Conservation (phyloP, 176 grass and related monocot species). For the Zoysia pacifica region DNA sequence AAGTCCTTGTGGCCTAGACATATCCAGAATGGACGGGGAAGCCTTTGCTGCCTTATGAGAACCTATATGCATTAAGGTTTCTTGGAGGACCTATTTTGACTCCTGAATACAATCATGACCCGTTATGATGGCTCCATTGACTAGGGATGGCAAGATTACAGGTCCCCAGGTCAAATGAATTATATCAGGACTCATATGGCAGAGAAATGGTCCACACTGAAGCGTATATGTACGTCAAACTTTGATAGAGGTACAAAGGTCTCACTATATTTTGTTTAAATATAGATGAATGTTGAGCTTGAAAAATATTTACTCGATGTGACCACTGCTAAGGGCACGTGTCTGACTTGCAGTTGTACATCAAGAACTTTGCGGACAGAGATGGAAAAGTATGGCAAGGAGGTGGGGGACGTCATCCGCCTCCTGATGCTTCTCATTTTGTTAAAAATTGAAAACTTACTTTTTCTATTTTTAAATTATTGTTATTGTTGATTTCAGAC, state of each 20-base stretch:
- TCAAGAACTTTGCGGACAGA: constrained; percentile 59
- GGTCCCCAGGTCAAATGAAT: constrained; percentile 3
- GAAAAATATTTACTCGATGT: neutral
- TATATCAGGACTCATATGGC: constrained; percentile 62
- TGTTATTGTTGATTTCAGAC: too few relatives aligned
- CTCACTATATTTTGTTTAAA: neutral
- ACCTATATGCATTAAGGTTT: constrained; percentile 46
- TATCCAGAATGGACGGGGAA: constrained; percentile 53
- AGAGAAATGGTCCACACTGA: constrained; percentile 55
- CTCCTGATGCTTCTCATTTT: constrained; percentile 82
- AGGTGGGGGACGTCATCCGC: constrained; percentile 84
- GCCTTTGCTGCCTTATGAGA: constrained; percentile 10
- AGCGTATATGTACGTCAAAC: constrained; percentile 60
- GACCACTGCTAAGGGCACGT: constrained; percentile 1
- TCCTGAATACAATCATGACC: constrained; percentile 31
- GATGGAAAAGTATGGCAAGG: constrained; percentile 80
- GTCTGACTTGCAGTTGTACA: constrained; percentile 52
- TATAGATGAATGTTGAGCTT: neutral
- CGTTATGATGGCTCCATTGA: constrained; percentile 34
- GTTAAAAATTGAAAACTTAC: constrained; percentile 80
- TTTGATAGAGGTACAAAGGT: constrained; percentile 74
- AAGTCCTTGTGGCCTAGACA: constrained; percentile 29
- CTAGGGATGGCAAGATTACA: constrained; percentile 34
- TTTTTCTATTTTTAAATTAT: too few relatives aligned
- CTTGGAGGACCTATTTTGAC: constrained; percentile 42